Base-by-base conservation (phyloP, 345 rosid genomes). In the Gossypium herbaceum region DNA sequence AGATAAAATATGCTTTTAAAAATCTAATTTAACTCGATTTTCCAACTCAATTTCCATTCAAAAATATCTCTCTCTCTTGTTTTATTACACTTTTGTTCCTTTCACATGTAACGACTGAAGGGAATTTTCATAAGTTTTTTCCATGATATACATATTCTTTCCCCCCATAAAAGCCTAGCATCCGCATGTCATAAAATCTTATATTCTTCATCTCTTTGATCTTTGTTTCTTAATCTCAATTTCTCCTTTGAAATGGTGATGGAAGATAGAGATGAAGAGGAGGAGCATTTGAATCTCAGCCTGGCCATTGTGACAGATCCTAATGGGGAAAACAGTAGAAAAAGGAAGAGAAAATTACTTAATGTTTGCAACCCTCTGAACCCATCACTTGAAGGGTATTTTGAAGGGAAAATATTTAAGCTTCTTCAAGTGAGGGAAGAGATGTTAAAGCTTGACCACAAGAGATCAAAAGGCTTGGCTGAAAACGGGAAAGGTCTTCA, bases 351-450 rank as follows among this genome's bases (percentile, higher is more conserved):
- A 57, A 80, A 34, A 7, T 34, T 52, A 72, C 74, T 22, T 45
- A n/a, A 9, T 41, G 16, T 20, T 24, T 66, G 9, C 44, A n/a
- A 61, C 54, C 13, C 54, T 52, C 22, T 20, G 20, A 61, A 54
- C 43, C 71, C 79, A 20, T 47, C 82, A 8, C 24, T 54, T 52
- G 84, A 79, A 9, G 83, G 79, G 8, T 56, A 9, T 57, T 57
- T 63, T 13, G 91, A 89, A 73, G 86, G 83, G 19, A 85, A 86
- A 73, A 77, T 88, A 3, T 85, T 81, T 43, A 72, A 50, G 73
- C 84, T 90, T 9, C 89, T 88, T 12, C 87, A 85, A 70, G 77
- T 67, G 81, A 85, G 94, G 65, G 94, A 90, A 12, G 85, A 84
- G 17, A 86, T 86, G 90, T 29, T 90, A 29, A 85, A 81, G 61